These are phyloP conservation scores for Streptanthus diversifolius DNA, from an alignment of 345 rosid genomes.

Conservation along the genomic window DNA sequence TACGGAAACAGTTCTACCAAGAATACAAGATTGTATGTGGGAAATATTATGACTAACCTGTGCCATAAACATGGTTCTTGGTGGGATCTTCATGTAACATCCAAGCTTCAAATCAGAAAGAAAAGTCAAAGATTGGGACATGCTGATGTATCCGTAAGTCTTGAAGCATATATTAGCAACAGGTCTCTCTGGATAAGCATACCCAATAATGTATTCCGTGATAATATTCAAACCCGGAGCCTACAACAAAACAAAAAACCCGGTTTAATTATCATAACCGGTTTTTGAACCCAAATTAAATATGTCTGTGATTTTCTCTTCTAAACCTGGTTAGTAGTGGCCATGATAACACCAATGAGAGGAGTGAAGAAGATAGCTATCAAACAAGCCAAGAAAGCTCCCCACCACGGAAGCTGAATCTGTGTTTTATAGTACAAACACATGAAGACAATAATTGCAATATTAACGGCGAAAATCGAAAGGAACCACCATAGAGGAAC, in stretches of 20 bases:
- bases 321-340: conserved; percentile 66
- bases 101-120: conserved; percentile 74
- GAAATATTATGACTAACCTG: conserved; percentile 6
- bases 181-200: conserved; percentile 73
- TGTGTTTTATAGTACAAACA: conserved; percentile 50
- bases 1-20: neutral
- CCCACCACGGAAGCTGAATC: conserved; percentile 93
- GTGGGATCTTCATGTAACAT: conserved; percentile 92
- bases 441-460: conserved; percentile 49
- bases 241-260: neutral
- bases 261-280: neutral
- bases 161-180: conserved; percentile 95
- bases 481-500: conserved; percentile 87
- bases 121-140: conserved; percentile 67
- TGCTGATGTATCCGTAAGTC: conserved; percentile 85
- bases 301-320: neutral
- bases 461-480: conserved; percentile 44
- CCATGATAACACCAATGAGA: conserved; percentile 68
- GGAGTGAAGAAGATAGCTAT: conserved; percentile 78
- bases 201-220: conserved; percentile 78
- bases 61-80: conserved; percentile 75
- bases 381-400: conserved; percentile 65
- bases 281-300: neutral
- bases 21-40: conserved; percentile 1
- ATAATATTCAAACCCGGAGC: conserved; percentile 76